phyloP scores from a whole-genome alignment of 768 basidiomycete species.

The Xerocomus brunneocitrinus region DNA sequence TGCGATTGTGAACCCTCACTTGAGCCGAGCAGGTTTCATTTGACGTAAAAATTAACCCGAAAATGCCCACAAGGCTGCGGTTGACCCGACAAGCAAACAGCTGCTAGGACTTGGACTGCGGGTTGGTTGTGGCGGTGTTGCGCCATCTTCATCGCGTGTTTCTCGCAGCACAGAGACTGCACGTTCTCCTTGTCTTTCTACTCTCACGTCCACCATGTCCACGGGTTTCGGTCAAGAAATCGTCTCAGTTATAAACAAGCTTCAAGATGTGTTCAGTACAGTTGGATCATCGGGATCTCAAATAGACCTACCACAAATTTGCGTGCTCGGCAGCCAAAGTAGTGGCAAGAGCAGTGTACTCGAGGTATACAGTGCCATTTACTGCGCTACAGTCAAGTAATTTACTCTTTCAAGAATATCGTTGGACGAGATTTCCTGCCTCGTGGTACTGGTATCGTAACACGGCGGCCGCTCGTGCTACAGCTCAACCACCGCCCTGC shows the following conservation, averaged over 20 bases:
- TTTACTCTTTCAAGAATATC: constrained; percentile 64
- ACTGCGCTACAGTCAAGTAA: neutral
- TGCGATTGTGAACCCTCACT: neutral
- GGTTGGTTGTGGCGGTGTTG: constrained; percentile 24
- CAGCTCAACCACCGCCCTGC: constrained; percentile 90
- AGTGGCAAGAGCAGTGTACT: constrained; percentile 92
- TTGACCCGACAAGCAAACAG: neutral
- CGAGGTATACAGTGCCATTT: constrained; percentile 50
- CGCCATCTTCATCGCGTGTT: constrained; percentile 21
- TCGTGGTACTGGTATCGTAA: constrained; percentile 98
- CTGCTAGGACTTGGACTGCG: neutral
- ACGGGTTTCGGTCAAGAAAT: constrained; percentile 77
- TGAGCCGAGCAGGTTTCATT: neutral
- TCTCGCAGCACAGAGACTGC: constrained; percentile 6
- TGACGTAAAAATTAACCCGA: constrained; percentile 11
- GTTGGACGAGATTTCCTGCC: constrained; percentile 98
- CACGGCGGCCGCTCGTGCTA: constrained; percentile 89
- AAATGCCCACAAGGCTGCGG: neutral
- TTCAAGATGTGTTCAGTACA: constrained; percentile 86
- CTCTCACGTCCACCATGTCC: constrained; percentile 34
- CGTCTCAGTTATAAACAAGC: constrained; percentile 78
- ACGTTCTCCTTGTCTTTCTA: constrained; percentile 11
- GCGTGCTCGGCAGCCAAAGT: constrained; percentile 87
- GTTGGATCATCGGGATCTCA: constrained; percentile 72
- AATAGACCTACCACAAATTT: constrained; percentile 91